Base-by-base conservation (phyloP, 768 basidiomycete species). In the Psilocybe sp. region DNA sequence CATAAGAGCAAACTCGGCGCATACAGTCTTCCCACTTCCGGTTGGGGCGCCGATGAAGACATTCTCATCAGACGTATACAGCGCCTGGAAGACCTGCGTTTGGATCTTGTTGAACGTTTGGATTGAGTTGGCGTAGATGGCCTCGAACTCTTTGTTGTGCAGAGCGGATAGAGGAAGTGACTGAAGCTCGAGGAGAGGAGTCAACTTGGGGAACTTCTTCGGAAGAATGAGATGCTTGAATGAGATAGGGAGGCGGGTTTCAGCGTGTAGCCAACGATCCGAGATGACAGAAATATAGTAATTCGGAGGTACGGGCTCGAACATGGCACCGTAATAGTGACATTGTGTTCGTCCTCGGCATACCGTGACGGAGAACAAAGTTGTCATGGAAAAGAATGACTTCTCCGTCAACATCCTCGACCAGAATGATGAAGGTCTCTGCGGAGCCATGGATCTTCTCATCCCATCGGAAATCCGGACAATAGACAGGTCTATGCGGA, bases 381-480 rank as follows among this genome's bases (percentile, higher is more conserved):
- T 81, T 80, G 61, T 98, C 96, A 56, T 94, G 90, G 80, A 94
- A 98, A 28, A 98, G 86, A 49, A 98, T 86, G 53, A 92, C 82
- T 66, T 99, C 97, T 43, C 97, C 97, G 56, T 98, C 96, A 20
- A 98, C 93, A 59, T 99, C 96, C 66, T 98, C 95, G 19, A 98
- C 93, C 20, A 96, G 65, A 59, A 99, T 92, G 66, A 88, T 81
- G 78, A 99, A 99, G 0, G 88, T 84, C 68, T 98, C 93, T 0
- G 92, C 85, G 0, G 76, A 68, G 3, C 93, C 91, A 57, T 98
- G 96, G 5, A 94, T 81, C 66, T 92, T 92, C 60, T 93, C 91
- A 34, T 98, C 95, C 97, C 97, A 99, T 40, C 87, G 81, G 82
- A 98, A 99, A 64, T 98, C 97, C n/a, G 97, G 95, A 84, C 82